A percentile compares a stretch with the other conserved stretches of the same genome.
These are phyloP conservation scores for Botrytis hyacinthi DNA, from an alignment of 2,329 filamentous ascomycete genomes.

Conservation along the genomic window DNA sequence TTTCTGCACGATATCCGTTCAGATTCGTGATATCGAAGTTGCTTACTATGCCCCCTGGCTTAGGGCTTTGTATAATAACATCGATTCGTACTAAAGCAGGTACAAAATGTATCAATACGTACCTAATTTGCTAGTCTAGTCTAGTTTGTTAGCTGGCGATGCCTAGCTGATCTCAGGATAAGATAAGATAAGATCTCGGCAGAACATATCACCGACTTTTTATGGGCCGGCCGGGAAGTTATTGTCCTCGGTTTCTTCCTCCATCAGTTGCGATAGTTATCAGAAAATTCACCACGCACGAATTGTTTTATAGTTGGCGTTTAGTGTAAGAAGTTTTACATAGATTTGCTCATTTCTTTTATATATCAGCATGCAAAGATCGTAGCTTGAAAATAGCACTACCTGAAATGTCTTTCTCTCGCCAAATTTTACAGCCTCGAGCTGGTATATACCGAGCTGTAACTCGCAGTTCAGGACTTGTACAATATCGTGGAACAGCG, in stretches of 20 bases:
- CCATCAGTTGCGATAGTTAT: not conserved
- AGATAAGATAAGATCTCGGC: conserved; percentile 20
- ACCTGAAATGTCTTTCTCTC: conserved; percentile 14
- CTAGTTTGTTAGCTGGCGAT: not conserved
- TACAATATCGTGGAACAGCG: not conserved
- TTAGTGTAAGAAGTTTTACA: not conserved
- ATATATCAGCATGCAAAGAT: conserved; percentile 10
- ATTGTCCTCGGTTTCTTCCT: not conserved
- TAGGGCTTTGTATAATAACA: not conserved
- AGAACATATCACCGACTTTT: not conserved
- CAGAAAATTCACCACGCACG: not conserved
- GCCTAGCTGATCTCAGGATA: not conserved
- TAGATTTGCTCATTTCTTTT: not conserved
- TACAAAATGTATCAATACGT: conserved; percentile 6
- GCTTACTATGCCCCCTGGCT: not conserved
- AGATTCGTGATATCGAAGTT: not conserved
- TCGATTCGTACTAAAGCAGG: conserved; percentile 2
- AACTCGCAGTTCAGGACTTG: not conserved
- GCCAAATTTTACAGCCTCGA: conserved; percentile 5
- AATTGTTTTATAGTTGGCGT: not conserved
- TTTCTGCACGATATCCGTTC: not conserved
- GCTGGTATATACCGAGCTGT: conserved; percentile 2
- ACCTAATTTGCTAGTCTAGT: not conserved
- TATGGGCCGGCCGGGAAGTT: not conserved
- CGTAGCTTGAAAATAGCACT: not conserved